These are phyloP conservation scores for Pholiota microspora DNA, from an alignment of 768 basidiomycete species.

Conservation along the genomic window DNA sequence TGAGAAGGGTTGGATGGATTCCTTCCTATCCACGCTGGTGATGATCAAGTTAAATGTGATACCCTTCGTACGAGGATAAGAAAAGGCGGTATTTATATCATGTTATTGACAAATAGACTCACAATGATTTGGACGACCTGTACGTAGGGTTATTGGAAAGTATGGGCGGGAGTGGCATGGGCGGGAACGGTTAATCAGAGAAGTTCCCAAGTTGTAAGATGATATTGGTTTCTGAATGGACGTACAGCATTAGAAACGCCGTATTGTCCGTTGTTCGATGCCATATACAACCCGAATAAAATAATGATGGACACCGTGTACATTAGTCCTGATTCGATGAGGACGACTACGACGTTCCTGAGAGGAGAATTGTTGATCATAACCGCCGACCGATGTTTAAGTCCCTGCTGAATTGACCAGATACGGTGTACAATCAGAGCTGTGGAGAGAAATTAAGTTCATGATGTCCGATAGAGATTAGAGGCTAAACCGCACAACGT, in stretches of 20 bases:
- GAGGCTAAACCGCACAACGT: too few relatives aligned
- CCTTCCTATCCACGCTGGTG: constrained; percentile 25
- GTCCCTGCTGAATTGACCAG: constrained; percentile 28
- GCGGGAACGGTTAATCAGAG: too few relatives aligned
- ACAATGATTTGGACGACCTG: constrained; percentile 43
- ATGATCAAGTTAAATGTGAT: constrained; percentile 28
- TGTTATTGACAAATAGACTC: constrained; percentile 5
- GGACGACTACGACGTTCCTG: constrained; percentile 25
- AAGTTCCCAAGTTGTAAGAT: background rate
- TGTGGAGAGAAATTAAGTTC: constrained; percentile 13
- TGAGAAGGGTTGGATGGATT: constrained; percentile 2
- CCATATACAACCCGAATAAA: constrained; percentile 33
- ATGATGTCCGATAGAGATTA: too few relatives aligned
- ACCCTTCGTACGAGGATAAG: constrained; percentile 12
- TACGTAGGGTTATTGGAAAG: background rate
- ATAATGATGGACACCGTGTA: constrained; percentile 35
- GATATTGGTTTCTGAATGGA: background rate
- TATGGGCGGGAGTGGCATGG: too few relatives aligned
- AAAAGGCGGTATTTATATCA: background rate
- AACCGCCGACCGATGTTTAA: constrained; percentile 22
- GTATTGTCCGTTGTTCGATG: constrained; percentile 34
- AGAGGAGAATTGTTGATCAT: constrained; percentile 21
- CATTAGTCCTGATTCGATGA: constrained; percentile 39
- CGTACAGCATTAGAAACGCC: constrained; percentile 37
- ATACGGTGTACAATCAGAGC: constrained; percentile 37